Base-by-base conservation (phyloP, 225 moss, liverwort and hornwort species). In the Pleurozium schreberi region DNA sequence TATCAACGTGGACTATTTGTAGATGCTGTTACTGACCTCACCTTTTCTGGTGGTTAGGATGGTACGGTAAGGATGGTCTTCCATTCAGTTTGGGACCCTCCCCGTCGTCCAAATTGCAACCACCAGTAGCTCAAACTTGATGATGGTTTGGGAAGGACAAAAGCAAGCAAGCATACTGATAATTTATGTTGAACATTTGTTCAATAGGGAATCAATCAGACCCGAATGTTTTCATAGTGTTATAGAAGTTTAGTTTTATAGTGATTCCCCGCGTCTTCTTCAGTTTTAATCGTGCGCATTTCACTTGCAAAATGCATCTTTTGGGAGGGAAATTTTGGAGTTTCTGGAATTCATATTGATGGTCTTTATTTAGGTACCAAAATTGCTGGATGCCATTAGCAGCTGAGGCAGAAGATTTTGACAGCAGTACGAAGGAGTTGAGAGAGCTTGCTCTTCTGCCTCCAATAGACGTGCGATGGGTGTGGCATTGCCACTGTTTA, bases 401-500 rank as follows among this genome's bases (percentile, higher is more conserved):
- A 84, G 96, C 95, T 14, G 92, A 93, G 42, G 89, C 47, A 76
- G 85, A 66, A 71, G 66, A 89, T n/a, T 83, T 80, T 8, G 65
- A 81, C 52, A 75, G 87, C 84, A 74, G 57, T 69, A 50, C 55
- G 18, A 53, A 68, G 42, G 80, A 88, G 58, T 67, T 59, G 67
- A 88, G 53, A 64, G 88, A 92, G 14, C 21, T 22, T 62, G 84
- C 89, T 88, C 94, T 97, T 88, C 93, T 97, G 62, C 98, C 98
- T 84, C 94, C 98, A 19, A 88, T 98, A 34, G 98, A 97, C 81
- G 94, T 96, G 64, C 95, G 93, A 88, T 98, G 97, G 97, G 95
- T 98, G 89, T 98, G 98, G 98, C 98, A 98, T 87, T 97, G 97
- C 86, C 98, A 98, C 91, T 93, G 95, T 87, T 95, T 98, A 65